These are phyloP conservation scores for Quaeritorhiza haematococci DNA, from an alignment of 371 early-diverging fungal genomes.

Conservation along the genomic window DNA sequence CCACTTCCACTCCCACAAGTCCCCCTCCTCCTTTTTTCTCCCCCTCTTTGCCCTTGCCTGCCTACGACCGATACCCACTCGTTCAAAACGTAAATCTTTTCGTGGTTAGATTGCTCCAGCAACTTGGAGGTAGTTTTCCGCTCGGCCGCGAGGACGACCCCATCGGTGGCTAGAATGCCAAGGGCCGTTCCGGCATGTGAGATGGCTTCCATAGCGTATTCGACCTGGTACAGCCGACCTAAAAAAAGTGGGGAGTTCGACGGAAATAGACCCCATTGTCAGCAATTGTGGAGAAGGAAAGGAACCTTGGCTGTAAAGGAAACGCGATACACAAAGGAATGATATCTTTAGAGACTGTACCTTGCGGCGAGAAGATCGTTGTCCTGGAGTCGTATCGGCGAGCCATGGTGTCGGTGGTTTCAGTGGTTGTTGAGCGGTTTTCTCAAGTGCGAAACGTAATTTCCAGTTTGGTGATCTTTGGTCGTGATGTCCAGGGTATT, in stretches of 20 bases:
- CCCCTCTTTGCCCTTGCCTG: too few relatives aligned
- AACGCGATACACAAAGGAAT: neutral
- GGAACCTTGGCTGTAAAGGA: neutral
- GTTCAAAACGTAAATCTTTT: conserved; percentile 95
- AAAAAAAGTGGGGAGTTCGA: conserved; percentile 3
- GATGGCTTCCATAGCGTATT: conserved; percentile 99
- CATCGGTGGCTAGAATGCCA: conserved; percentile 89
- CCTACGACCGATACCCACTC: conserved; percentile 61
- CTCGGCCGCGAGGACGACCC: conserved; percentile 96
- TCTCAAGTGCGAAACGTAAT: too few relatives aligned
- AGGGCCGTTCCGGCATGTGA: conserved; percentile 95
- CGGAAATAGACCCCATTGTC: too few relatives aligned
- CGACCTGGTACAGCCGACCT: conserved; percentile 99
- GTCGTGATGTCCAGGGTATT: too few relatives aligned
- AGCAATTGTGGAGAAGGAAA: neutral
- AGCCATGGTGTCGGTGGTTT: conserved; percentile 59
- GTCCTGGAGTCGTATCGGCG: conserved; percentile 96
- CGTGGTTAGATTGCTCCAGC: conserved; percentile 77
- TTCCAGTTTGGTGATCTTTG: too few relatives aligned
- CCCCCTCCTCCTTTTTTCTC: too few relatives aligned
- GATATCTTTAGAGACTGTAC: conserved; percentile 40
- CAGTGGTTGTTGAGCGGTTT: too few relatives aligned
- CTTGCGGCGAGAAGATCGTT: conserved; percentile 98
- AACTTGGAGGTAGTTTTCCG: conserved; percentile 91
- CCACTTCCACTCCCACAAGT: too few relatives aligned